Conservation (phyloP, 1,284 basidiomycete genomes). For the Athelia psychrophila region DNA sequence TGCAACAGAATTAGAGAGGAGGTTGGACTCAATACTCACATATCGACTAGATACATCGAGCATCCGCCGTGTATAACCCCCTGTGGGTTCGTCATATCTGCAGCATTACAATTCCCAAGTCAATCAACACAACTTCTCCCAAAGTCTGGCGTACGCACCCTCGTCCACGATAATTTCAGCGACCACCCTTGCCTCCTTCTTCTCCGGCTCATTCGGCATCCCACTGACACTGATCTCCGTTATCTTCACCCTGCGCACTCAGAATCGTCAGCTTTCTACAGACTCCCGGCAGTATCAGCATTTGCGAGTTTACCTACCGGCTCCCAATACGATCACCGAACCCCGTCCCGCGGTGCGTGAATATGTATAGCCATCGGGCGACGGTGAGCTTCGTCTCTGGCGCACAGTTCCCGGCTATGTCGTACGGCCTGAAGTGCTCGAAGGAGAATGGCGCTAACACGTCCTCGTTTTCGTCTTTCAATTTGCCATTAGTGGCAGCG, state of each 20-base stretch:
- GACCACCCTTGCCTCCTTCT: conserved; percentile 38
- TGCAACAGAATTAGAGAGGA: no score
- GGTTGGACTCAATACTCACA: conserved; percentile 35
- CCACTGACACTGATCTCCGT: conserved; percentile 37
- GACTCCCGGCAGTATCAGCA: no score
- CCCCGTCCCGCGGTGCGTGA: conserved; percentile 25
- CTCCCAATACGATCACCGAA: conserved; percentile 24
- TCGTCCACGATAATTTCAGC: conserved; percentile 42
- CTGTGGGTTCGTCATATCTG: conserved; percentile 46
- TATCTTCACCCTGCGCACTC: conserved; percentile 23
- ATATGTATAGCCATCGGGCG: conserved; percentile 31
- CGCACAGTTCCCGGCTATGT: conserved; percentile 33
- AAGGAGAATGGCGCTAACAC: no score
- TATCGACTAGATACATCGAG: conserved; percentile 42
- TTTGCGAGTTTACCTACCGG: no score
- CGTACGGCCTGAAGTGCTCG: not conserved
- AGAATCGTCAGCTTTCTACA: no score
- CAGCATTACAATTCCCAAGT: not conserved
- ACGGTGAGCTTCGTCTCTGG: conserved; percentile 32
- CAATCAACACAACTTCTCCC: not conserved
- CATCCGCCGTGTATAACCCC: conserved; percentile 46
- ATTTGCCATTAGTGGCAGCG: no score
- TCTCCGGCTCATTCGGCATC: conserved; percentile 33
- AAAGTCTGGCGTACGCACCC: conserved; percentile 28
- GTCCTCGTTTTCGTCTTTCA: no score